These are phyloP conservation scores for Parafenestella ontariensis DNA, from an alignment of 2,329 filamentous ascomycete genomes.

Conservation along the genomic window DNA sequence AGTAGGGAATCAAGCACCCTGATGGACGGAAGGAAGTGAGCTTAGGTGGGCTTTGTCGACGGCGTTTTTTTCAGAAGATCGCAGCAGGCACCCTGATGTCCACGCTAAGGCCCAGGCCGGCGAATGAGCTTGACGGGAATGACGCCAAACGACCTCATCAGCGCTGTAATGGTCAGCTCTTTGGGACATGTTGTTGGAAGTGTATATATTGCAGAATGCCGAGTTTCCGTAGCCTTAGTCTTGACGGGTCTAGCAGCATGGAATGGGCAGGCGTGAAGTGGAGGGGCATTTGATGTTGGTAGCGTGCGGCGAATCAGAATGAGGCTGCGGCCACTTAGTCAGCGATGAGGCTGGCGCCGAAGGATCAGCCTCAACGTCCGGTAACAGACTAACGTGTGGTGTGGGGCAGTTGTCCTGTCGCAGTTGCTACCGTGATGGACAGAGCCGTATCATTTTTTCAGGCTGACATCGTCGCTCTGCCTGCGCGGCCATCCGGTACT, in stretches of 20 bases:
- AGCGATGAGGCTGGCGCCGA: not conserved
- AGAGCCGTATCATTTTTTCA: no score
- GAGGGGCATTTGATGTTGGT: not conserved
- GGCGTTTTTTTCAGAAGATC: no score
- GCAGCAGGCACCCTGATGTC: constrained; percentile 1
- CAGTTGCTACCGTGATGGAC: no score
- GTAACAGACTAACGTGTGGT: no score
- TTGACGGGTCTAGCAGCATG: not conserved
- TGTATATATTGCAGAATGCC: not conserved
- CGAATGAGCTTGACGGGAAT: not conserved
- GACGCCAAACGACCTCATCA: not conserved
- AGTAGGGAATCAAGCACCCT: constrained; percentile 23
- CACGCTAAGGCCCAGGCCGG: not conserved
- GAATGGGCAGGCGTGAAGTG: not conserved
- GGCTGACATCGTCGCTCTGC: no score
- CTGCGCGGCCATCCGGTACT: no score
- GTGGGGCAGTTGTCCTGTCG: no score
- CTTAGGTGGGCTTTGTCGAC: constrained; percentile 9
- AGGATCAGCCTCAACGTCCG: no score
- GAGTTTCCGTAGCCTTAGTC: not conserved
- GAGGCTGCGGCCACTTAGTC: not conserved
- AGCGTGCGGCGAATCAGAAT: not conserved
- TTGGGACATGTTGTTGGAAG: not conserved
- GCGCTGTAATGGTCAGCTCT: not conserved
- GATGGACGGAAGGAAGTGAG: constrained; percentile 19